A percentile compares a stretch with the other conserved stretches of the same genome.
phyloP scores from a whole-genome alignment of 176 grass and related monocot genomes.

The Triticum dicoccoides region DNA sequence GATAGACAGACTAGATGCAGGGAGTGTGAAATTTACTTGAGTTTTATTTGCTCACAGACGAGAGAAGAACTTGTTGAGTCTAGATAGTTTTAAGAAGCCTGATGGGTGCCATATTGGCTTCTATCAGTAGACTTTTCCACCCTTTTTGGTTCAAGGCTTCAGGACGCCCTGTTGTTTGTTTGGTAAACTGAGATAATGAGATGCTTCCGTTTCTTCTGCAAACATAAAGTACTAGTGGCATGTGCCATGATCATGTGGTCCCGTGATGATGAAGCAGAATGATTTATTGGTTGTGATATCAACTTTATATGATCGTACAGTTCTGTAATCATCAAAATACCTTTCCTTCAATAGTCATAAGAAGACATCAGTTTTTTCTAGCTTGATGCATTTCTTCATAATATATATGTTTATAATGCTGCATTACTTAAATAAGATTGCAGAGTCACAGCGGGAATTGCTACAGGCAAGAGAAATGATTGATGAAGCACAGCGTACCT shows the following conservation, averaged over 20 bases:
- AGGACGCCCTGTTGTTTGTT: neutral
- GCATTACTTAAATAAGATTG: conserved; percentile 50
- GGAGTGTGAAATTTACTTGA: neutral
- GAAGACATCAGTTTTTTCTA: conserved; percentile 13
- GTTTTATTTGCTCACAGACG: neutral
- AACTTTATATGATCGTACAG: conserved; percentile 26
- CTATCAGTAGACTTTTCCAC: conserved; percentile 5
- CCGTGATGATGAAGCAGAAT: conserved; percentile 5
- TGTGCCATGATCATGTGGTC: conserved; percentile 21
- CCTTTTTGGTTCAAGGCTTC: neutral
- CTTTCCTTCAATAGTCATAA: conserved; percentile 18
- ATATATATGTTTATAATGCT: conserved; percentile 18
- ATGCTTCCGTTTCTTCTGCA: conserved; percentile 10
- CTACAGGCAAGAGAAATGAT: conserved; percentile 77
- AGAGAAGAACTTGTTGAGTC: neutral
- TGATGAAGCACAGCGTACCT: conserved; percentile 62
- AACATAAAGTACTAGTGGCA: conserved; percentile 21
- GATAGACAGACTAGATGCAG: neutral
- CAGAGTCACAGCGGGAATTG: conserved; percentile 75
- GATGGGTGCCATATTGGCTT: neutral
- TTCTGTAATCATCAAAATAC: conserved; percentile 20
- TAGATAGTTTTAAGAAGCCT: neutral
- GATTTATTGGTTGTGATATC: conserved; percentile 31
- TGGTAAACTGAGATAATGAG: conserved; percentile 3
- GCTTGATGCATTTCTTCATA: conserved; percentile 19